Base-by-base conservation (phyloP, 768 basidiomycete species). In the Cystofilobasidium capitatum region DNA sequence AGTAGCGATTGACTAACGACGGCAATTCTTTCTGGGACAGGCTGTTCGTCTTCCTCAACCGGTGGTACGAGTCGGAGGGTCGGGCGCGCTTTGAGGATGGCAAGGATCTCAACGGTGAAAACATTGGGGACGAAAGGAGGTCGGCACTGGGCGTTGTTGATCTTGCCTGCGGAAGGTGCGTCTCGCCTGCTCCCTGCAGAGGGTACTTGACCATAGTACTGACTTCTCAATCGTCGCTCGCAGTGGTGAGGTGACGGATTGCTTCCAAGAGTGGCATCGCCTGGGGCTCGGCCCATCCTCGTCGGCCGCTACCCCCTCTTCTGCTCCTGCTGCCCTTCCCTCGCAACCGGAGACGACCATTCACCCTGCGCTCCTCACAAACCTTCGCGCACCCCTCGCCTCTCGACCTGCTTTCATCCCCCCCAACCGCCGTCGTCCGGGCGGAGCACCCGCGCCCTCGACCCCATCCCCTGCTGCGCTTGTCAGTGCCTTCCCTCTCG, bases 181-280 rank as follows among this genome's bases (percentile, higher is more conserved):
- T 65, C 29, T 10, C 29, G 26, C 13, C 33, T 20, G 13, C 39
- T 45, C 33, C 5, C 29, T 24, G 40, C 20, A 20, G 10, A 10
- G 10, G 10, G 40, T 10, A 10, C 4, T 9, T 5, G 3, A 9
- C n/a, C 29, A 22, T 26, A 24, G n/a, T 14, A 26, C 40, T 42
- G 40, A 42, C 40, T 10, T 10, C 40, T 42, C 20, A 10, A 20
- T 20, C 10, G 40, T 42, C 40, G 40, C 40, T 10, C 40, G 24
- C 67, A 88, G 86, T 66, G 86, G 86, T 9, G 86, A 88, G 76
- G 85, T 80, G 0, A 86, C 85, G 6, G 65, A 83, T 14, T 82
- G 82, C 4, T 76, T 85, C 16, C 74, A 81, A 51, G 84, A 86
- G 71, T 88, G 86, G 86, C 83, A 82, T 79, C 78, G 79, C 51